Base-by-base conservation (phyloP, 176 grass and related monocot species). In the Musa beccarii region DNA sequence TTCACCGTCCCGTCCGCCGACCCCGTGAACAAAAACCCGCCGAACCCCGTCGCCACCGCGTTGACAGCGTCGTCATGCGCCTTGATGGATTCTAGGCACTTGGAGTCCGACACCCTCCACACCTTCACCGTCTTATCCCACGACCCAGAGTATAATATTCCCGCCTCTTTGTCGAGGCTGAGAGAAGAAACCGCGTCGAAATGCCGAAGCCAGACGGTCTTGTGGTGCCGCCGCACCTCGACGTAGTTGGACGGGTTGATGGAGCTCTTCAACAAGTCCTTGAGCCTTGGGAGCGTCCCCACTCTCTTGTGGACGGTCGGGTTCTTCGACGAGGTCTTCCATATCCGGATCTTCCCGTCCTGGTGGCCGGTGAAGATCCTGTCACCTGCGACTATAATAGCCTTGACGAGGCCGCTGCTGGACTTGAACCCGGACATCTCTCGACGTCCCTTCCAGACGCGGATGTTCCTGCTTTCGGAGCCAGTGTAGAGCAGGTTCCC, bases 41-140 rank as follows among this genome's bases (percentile, higher is more conserved):
- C 52, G 72, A 74, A 74, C 6, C 72, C 72, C 8, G 53, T 29
- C 23, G 52, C 53, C 72, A 56, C 72, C 52, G 72, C 12, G 59
- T 77, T 77, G 43, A 77, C 20, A 61, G 75, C 75, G 75, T 77
- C 75, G 75, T 77, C 75, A 20, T 77, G 75, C 19, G 75, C 75
- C 13, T 26, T 66, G 61, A 77, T 16, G 20, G 75, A 77, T 77
- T 77, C 75, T 2, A 77, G 16, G 20, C 75, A 77, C 43, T 77
- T 77, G 5, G 34, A 77, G 19, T 77, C 75, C 26, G 75, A 77
- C 16, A 77, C 26, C 49, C 75, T 63, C 75, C 75, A 77, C n/a
- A 65, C 59, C 49, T 77, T 77, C 20, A 77, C 20, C 0, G 75
- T 64, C 61, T 52, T 77, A 25, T 77, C 75, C 75, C 75, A 77